Percentiles rank a stretch among this genome's conserved stretches.
These are phyloP conservation scores for Sambucus nigra DNA, from an alignment of 129 eudicot species.

Conservation along the genomic window DNA sequence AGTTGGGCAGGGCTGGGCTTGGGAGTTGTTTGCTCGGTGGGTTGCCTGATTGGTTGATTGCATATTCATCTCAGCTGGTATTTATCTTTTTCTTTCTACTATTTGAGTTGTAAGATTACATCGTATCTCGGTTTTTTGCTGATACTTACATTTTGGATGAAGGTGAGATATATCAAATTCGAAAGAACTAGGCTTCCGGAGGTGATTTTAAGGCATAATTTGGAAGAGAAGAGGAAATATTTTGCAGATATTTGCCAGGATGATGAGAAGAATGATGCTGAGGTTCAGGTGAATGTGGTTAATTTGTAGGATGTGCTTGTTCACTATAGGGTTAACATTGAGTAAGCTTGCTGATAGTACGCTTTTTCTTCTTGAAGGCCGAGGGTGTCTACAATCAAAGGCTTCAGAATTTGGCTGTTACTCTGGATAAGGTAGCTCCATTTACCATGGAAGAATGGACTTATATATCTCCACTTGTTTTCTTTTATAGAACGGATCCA, in stretches of 20 bases:
- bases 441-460: no score
- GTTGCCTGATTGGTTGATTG: slow-evolving; percentile 92
- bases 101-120: neutral
- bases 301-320: no score
- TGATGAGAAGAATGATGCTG: slow-evolving; percentile 80
- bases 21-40: slow-evolving; percentile 98
- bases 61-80: slow-evolving; percentile 91
- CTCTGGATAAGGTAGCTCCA: slow-evolving; percentile 89
- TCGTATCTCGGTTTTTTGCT: slow-evolving; percentile 5
- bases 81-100: neutral
- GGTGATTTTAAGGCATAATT: slow-evolving; percentile 74
- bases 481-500: no score
- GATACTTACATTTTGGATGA: slow-evolving; percentile 11
- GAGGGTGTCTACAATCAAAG: slow-evolving; percentile 97
- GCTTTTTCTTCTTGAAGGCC: no score
- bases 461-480: no score
- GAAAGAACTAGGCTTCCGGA: slow-evolving; percentile 89
- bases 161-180: slow-evolving; percentile 86
- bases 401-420: slow-evolving; percentile 96
- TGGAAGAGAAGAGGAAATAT: slow-evolving; percentile 85
- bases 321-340: no score
- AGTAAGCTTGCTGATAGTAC: no score
- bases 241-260: slow-evolving; percentile 68
- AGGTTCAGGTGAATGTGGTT: slow-evolving; percentile 57
- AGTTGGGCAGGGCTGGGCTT: slow-evolving; percentile 85